phyloP scores from a whole-genome alignment of 371 early-diverging fungal genomes.

The Mucor mucedo region DNA sequence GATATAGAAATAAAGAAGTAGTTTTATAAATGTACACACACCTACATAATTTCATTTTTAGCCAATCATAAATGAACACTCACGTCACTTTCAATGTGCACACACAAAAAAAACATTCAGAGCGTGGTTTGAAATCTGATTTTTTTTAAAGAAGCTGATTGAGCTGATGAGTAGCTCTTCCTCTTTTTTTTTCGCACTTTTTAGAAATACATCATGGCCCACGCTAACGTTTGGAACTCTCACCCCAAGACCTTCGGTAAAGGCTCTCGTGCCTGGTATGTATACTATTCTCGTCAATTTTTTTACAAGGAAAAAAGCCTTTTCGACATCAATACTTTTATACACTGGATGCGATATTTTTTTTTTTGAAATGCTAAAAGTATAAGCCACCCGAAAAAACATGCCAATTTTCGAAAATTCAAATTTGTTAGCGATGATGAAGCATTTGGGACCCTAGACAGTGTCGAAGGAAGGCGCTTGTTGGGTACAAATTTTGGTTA shows the following conservation, averaged over 20 bases:
- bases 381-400: slow-evolving; percentile 29
- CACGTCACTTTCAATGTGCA: background rate
- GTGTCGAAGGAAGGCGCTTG: background rate
- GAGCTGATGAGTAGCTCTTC: slow-evolving; percentile 10
- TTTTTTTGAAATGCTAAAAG: background rate
- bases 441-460: background rate
- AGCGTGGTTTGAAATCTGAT: slow-evolving; percentile 3
- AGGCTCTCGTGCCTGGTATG: slow-evolving; percentile 97
- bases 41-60: slow-evolving; percentile 1
- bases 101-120: background rate
- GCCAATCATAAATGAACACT: slow-evolving; percentile 13
- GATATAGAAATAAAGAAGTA: slow-evolving; percentile 5
- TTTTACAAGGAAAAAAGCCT: background rate
- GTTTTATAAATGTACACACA: background rate
- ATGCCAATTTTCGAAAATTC: background rate
- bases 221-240: slow-evolving; percentile 95
- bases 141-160: slow-evolving; percentile 1
- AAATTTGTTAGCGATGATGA: slow-evolving; percentile 1
- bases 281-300: background rate
- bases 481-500: background rate
- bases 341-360: background rate
- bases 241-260: slow-evolving; percentile 97
- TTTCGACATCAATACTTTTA: background rate
- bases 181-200: slow-evolving; percentile 28
- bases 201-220: slow-evolving; percentile 77